A percentile compares a stretch with the other conserved stretches of the same genome.
Conservation (phyloP, 257 asterid species). For the Fraxinus pennsylvanica region DNA sequence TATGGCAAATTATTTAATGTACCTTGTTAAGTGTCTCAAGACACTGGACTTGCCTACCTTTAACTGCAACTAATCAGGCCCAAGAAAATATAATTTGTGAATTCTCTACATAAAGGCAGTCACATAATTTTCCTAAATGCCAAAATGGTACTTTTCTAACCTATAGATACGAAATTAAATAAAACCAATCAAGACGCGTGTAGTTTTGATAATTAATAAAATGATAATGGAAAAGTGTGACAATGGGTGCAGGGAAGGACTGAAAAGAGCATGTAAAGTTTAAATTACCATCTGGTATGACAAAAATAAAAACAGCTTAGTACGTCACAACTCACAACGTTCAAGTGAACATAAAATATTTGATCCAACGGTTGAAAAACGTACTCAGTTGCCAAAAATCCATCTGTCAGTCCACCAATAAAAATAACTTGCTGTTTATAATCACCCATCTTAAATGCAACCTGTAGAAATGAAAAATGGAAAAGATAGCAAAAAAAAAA, state of each 20-base stretch:
- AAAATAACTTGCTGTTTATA: constrained; percentile 85
- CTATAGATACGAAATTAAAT: not conserved
- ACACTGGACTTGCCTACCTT: not conserved
- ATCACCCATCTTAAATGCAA: constrained; percentile 92
- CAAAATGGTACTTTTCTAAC: not conserved
- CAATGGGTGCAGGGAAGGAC: not conserved
- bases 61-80: not conserved
- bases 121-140: not conserved
- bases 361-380: constrained; percentile 29
- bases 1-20: not conserved
- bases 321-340: not conserved
- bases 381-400: constrained; percentile 94
- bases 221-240: not conserved
- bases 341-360: constrained; percentile 4
- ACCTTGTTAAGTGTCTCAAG: not conserved
- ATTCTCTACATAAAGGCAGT: not conserved
- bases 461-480: constrained; percentile 49
- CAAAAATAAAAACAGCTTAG: not conserved
- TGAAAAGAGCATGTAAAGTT: not conserved
- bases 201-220: not conserved
- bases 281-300: not conserved
- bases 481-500: constrained; percentile 8
- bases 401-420: constrained; percentile 92
- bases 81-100: not conserved
- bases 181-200: not conserved